Evolutionary conservation across 108 stramenopile genomes (phyloP), one percentile per base, ranked within the genome.

Genomic region (Cyclotella sp.): DNA sequence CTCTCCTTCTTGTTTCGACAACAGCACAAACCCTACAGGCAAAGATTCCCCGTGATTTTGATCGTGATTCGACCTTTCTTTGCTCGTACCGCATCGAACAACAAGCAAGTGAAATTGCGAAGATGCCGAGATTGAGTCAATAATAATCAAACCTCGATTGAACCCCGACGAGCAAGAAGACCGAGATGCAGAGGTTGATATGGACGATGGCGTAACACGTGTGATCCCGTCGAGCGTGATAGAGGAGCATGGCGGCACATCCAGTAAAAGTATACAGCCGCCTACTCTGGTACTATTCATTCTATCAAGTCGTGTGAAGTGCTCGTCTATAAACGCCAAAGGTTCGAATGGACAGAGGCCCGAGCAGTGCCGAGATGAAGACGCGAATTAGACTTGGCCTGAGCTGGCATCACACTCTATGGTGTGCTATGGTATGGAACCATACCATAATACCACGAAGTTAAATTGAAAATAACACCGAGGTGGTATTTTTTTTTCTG

Each of bases 191-290:
- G 27, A 18, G 55, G 47, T n/a, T 24, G 43, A 45, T 46, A 2
- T 5, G 15, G 15, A 9, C n/a, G 21, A 44, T 54, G 46, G 81
- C 9, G 81, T 76, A 24, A 76, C 49, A 0, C 81, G 81, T n/a
- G 75, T 82, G 4, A 76, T 72, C 1, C 81, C 81, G 39, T 82
- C 81, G 28, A 82, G 59, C 24, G 75, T 76, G 42, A 82, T 76
- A 64, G 75, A 47, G 15, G 81, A 76, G 27, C 66, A 44, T 40
- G 81, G 81, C 14, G 81, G 81, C 13, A 82, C 66, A 40, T 82
- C 75, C 22, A 82, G 70, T 1, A 82, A 43, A 8, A 82, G 47
- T 26, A 82, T 72, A 39, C 81, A 76, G 15, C 81, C 81, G 27
- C 81, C 75, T 63, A 22, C 30, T 27, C 40, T 27, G 45, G 55